Base-by-base conservation (phyloP, 345 rosid species). In the Citrus inodora region DNA sequence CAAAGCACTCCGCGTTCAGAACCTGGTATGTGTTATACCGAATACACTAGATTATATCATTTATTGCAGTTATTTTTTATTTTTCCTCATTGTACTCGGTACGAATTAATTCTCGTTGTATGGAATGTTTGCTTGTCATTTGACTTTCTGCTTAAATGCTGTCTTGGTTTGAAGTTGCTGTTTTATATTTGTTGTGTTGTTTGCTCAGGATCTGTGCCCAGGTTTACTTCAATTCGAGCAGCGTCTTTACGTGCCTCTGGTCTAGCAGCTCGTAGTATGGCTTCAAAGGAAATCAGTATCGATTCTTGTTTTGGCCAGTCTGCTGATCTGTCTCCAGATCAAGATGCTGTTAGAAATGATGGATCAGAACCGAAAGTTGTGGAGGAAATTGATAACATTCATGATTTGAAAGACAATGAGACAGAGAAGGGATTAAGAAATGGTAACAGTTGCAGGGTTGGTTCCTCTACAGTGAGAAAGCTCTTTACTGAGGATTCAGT, bases 221-320 rank as follows among this genome's bases (percentile, higher is more conserved):
- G 91, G 80, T 93, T 91, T 59, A 83, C 92, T 78, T 91, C 94
- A 82, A 81, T 94, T 79, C 95, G 97, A 71, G 80, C 85, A 28
- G 90, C 90, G 70, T 86, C 97, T 22, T 86, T 93, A 80, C 89
- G 97, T 60, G 92, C 93, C 78, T 87, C 88, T 80, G 94, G 88
- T 82, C 76, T 87, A 70, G 88, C 88, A 74, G 89, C 95, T 82
- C 87, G 79, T n/a, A 78, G 24, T 46, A 77, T 67, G 67, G 70
- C 79, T 76, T 69, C 62, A 77, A 78, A 65, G 53, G 76, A 66
- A 70, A 73, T 79, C 53, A 77, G 80, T 35, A 71, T 75, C 8
- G 81, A 66, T 21, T 70, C 91, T 40, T 67, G 59, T 86, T 80
- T 80, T 40, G 73, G 61, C 51, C 72, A 25, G 37, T 73, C 79